Conservation (phyloP, 2,329 filamentous ascomycete species). For the Paracamarosporium sp. region DNA sequence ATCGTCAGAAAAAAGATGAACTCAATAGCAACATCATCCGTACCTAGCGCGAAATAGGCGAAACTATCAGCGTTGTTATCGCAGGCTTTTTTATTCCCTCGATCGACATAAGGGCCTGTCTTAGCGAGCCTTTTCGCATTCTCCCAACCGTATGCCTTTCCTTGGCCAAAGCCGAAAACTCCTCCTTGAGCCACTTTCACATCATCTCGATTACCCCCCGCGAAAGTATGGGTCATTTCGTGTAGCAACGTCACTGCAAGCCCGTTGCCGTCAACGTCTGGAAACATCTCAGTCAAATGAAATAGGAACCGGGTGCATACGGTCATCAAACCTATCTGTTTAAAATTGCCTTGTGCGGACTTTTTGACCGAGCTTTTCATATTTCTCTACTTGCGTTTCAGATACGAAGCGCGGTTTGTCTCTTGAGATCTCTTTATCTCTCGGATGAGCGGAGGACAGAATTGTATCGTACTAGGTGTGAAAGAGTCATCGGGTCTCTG, state of each 20-base stretch:
- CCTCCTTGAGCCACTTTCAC: neutral
- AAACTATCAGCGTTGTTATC: neutral
- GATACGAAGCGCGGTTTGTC: neutral
- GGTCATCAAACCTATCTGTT: neutral
- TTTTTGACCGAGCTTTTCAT: neutral
- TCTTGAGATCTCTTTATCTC: neutral
- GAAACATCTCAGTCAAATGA: neutral
- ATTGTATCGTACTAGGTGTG: neutral
- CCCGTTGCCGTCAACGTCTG: neutral
- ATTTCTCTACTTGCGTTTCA: neutral
- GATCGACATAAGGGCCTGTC: neutral
- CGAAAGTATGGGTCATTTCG: neutral
- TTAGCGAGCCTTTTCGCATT: neutral
- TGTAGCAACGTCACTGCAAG: neutral
- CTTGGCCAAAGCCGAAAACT: neutral
- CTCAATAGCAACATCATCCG: neutral
- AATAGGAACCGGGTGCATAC: too few relatives aligned
- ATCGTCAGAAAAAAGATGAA: neutral
- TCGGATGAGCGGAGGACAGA: neutral
- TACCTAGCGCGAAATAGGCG: conserved; percentile 1
- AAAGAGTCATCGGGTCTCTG: neutral
- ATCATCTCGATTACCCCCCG: neutral
- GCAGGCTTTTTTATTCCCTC: neutral
- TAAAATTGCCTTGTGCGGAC: neutral
- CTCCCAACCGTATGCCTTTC: neutral